Base-by-base conservation (phyloP, 345 rosid genomes). In the Anacardium occidentale region DNA sequence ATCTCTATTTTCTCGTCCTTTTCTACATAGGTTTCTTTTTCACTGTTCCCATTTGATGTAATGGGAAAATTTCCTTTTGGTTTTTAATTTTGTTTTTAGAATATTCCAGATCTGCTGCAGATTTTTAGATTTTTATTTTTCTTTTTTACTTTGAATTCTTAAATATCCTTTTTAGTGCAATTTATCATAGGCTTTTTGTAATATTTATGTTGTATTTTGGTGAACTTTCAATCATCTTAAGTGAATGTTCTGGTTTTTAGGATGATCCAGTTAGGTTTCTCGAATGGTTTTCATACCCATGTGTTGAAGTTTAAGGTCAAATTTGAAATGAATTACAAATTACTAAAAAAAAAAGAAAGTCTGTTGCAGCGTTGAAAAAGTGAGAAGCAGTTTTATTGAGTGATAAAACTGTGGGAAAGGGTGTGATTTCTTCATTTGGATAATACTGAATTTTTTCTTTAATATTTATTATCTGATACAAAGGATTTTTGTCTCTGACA, bases 91-190 rank as follows among this genome's bases (percentile, higher is more conserved):
- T 20, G 26, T 29, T 67, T 54, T 17, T 34, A 62, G 80, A 62
- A 77, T 71, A 73, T 74, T 76, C 76, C 64, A 77, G 83, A 80
- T 80, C 80, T 64, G 52, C 5, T 69, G 22, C 25, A 26, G n/a
- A 62, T 37, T 61, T 62, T 1, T 62, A 53, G 65, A 34, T 57
- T 64, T 24, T n/a, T n/a, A n/a, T n/a, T n/a, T n/a, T n/a, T n/a
- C n/a, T n/a, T n/a, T 29, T 69, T n/a, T 1, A 45, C 18, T 51
- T 52, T 22, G 17, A 5, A 22, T 5, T 76, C 45, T 21, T 8
- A 55, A 25, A 61, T 25, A 6, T 15, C 11, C 21, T 4, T 18
- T 22, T 40, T 56, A 20, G 25, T 11, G 17, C 18, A 0, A 37
- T 17, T 62, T 17, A 2, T 20, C 9, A 5, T 21, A n/a, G 6